phyloP scores from a whole-genome alignment of 805 yeast genomes.

The Metschnikowia amazonensis region DNA sequence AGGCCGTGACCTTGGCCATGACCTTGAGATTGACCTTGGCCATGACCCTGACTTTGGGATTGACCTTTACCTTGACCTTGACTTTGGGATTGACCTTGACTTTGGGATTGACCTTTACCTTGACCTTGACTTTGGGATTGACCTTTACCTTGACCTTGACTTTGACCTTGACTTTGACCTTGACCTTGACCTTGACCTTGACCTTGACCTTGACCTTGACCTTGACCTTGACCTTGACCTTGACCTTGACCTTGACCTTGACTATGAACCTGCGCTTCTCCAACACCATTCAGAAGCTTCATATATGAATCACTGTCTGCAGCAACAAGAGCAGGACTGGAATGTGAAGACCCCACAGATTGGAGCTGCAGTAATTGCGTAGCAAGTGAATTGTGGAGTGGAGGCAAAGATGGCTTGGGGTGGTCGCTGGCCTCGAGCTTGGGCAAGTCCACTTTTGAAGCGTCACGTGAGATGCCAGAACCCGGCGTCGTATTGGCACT shows the following conservation, averaged over 20 bases:
- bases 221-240: no score
- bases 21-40: no score
- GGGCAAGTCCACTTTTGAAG: background rate
- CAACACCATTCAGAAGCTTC: no score
- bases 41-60: no score
- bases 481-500: background rate
- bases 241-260: background rate
- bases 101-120: background rate
- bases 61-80: background rate
- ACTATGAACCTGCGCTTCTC: background rate
- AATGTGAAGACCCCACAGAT: background rate
- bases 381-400: conserved; percentile 19
- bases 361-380: conserved; percentile 26
- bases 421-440: conserved; percentile 10
- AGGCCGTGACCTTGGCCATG: no score
- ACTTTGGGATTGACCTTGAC: background rate
- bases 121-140: background rate
- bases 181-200: background rate
- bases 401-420: conserved; percentile 18
- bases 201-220: background rate
- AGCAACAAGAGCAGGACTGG: background rate
- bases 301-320: background rate
- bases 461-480: background rate
- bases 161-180: background rate
- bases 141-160: background rate